phyloP scores from a whole-genome alignment of 805 yeast species.

The Barnettozyma sp. region DNA sequence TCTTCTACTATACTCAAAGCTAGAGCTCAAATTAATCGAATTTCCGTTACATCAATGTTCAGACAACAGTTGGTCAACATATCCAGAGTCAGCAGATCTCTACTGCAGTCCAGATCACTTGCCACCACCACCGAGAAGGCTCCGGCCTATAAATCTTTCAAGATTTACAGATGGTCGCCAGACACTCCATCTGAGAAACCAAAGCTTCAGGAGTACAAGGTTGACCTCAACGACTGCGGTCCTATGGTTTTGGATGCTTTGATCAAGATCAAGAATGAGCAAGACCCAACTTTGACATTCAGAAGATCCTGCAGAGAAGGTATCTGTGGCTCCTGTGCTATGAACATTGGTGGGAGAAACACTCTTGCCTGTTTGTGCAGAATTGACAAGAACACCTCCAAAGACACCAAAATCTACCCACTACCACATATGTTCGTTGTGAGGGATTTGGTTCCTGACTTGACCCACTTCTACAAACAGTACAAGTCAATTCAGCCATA shows the following conservation, averaged over 20 bases:
- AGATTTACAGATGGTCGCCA: slow-evolving; percentile 97
- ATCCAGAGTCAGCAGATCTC: slow-evolving; percentile 4
- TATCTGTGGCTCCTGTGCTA: slow-evolving; percentile 98
- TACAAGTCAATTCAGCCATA: slow-evolving; percentile 97
- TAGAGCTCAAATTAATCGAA: no score
- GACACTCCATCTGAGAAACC: slow-evolving; percentile 94
- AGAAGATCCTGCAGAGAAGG: slow-evolving; percentile 99
- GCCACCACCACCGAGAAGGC: slow-evolving; percentile 46
- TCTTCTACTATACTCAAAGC: no score
- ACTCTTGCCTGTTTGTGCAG: slow-evolving; percentile 95
- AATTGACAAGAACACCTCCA: slow-evolving; percentile 71
- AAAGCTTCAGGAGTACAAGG: slow-evolving; percentile 68
- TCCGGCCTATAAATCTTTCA: slow-evolving; percentile 71
- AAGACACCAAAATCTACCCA: slow-evolving; percentile 86
- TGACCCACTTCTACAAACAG: slow-evolving; percentile 96
- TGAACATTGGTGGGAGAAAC: slow-evolving; percentile 97
- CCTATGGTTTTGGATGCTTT: slow-evolving; percentile 98
- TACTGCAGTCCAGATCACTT: slow-evolving; percentile 19
- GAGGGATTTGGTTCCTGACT: slow-evolving; percentile 94
- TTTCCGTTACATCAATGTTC: neutral
- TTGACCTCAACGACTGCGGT: slow-evolving; percentile 88
- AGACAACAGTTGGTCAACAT: slow-evolving; percentile 4
- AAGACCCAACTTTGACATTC: slow-evolving; percentile 90
- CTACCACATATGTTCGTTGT: slow-evolving; percentile 98
- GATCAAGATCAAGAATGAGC: slow-evolving; percentile 91